Evolutionary conservation across 805 yeast genomes (phyloP), one percentile per base, ranked within the genome.

Genomic region (Candida tibetensis): DNA sequence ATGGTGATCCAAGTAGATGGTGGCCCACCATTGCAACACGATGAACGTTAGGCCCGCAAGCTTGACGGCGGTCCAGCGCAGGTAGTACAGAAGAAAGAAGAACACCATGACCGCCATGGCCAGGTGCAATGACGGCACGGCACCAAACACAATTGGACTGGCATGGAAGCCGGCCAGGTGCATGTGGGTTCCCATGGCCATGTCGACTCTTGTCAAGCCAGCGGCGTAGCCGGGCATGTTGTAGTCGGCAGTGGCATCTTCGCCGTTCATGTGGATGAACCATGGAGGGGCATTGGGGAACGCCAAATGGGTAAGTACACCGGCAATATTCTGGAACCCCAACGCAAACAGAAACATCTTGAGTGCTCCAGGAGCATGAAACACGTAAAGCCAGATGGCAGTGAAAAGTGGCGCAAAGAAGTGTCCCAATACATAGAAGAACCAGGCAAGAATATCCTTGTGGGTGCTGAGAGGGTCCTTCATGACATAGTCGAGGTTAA

Each of bases 261-360:
- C 71, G 3, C 87, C 85, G 47, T 82, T 71, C 43, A 77, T 44
- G 51, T 76, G 81, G 32, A 79, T 75, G 54, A 80, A 82, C 82
- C 87, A 79, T 3, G 89, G 89, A 1, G 89, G 85, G 1, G 87
- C 85, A 53, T 77, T 81, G 17, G 90, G 90, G 55, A 81, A 66
- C 4, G 71, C 33, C 26, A 82, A 52, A 54, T 81, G 87, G 2
- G 86, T 82, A 27, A 70, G 28, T 0, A 80, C 80, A 17, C 85
- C 84, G 1, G 67, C 57, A 9, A 80, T 67, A 48, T 80, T 82
- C 53, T 80, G 86, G 8, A 68, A 36, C 2, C 89, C 88, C 30
- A 82, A 47, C 0, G 77, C 69, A n/a, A 71, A 49, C 1, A 77
- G 62, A 46, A 79, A 82, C 47, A 69, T 62, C 42, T 72, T 75